Percentiles rank a stretch among this genome's conserved stretches.
These are phyloP conservation scores for Solanum etuberosum DNA, from an alignment of 257 asterid species.

Conservation along the genomic window DNA sequence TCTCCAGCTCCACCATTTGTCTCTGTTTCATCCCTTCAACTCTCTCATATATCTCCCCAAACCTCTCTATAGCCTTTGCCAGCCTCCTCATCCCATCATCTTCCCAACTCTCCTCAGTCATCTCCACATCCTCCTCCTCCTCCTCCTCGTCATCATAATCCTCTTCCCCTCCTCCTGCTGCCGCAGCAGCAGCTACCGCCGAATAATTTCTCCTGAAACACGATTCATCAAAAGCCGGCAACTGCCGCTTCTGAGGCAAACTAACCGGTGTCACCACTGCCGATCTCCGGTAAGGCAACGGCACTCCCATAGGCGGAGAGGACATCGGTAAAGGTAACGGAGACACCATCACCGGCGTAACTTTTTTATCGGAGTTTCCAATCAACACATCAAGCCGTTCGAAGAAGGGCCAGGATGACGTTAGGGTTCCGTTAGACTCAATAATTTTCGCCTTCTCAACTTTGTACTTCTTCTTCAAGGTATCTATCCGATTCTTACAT, in stretches of 20 bases:
- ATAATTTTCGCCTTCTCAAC: slow-evolving; percentile 50
- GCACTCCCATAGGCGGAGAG: slow-evolving; percentile 11
- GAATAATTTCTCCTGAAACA: slow-evolving; percentile 53
- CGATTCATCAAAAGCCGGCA: slow-evolving; percentile 29
- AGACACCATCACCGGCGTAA: slow-evolving; percentile 1
- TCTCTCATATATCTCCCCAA: slow-evolving; percentile 67
- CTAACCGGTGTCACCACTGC: slow-evolving; percentile 29
- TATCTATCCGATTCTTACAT: slow-evolving; percentile 90
- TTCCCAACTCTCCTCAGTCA: slow-evolving; percentile 27
- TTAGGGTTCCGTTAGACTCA: slow-evolving; percentile 32
- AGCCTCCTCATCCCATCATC: slow-evolving; percentile 47
- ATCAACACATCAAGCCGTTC: slow-evolving; percentile 36
- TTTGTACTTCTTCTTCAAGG: slow-evolving; percentile 86
- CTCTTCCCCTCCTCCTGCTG: slow-evolving; percentile 29
- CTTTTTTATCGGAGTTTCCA: slow-evolving; percentile 26
- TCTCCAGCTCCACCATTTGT: slow-evolving; percentile 83
- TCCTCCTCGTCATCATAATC: slow-evolving; percentile 25
- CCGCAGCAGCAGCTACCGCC: slow-evolving; percentile 50
- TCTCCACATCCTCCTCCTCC: slow-evolving; percentile 34
- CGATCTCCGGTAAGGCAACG: slow-evolving; percentile 16
- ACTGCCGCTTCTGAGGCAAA: slow-evolving; percentile 56
- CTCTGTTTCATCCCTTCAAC: slow-evolving; percentile 71
- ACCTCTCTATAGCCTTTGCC: slow-evolving; percentile 66
- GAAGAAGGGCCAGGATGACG: slow-evolving; percentile 64
- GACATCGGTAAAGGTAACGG: neutral